phyloP scores from a whole-genome alignment of 306 rosid species.

The Casuarina equisetifolia region DNA sequence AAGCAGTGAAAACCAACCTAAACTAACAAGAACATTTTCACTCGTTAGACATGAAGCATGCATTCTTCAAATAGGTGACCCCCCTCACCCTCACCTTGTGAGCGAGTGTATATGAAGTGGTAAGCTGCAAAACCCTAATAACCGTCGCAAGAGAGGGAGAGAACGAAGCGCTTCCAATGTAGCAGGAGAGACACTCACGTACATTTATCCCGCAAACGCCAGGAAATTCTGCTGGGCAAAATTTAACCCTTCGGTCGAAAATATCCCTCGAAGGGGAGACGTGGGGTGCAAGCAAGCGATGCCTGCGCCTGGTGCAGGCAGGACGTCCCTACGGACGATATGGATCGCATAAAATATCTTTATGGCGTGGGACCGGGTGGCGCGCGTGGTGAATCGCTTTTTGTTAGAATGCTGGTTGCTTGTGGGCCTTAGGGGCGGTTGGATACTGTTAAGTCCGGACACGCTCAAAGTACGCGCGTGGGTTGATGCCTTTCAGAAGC shows the following conservation, averaged over 20 bases:
- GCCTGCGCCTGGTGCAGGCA: background rate
- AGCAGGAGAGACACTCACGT: conserved; percentile 3
- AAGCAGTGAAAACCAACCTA: background rate
- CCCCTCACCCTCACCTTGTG: background rate
- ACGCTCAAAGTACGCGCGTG: conserved; percentile 30
- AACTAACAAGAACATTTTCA: background rate
- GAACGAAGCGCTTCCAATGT: conserved; percentile 10
- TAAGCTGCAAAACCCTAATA: conserved; percentile 12
- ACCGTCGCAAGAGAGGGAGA: background rate
- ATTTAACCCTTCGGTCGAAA: background rate
- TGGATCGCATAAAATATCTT: conserved; percentile 24
- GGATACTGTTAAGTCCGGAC: background rate
- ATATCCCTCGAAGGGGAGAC: background rate
- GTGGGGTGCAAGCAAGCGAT: background rate
- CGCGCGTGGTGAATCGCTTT: background rate
- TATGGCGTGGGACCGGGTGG: background rate
- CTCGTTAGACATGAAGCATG: too few relatives aligned
- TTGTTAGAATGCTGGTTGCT: background rate
- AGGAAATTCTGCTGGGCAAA: background rate
- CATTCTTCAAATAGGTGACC: background rate
- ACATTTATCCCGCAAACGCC: background rate
- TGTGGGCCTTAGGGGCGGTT: too few relatives aligned
- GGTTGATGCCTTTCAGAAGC: background rate
- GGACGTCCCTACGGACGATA: background rate
- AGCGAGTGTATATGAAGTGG: too few relatives aligned